Evolutionary conservation across 2,329 filamentous ascomycete species (phyloP), one percentile per base, ranked within the genome.

Genomic region (Pseudocercospora fuligena): DNA sequence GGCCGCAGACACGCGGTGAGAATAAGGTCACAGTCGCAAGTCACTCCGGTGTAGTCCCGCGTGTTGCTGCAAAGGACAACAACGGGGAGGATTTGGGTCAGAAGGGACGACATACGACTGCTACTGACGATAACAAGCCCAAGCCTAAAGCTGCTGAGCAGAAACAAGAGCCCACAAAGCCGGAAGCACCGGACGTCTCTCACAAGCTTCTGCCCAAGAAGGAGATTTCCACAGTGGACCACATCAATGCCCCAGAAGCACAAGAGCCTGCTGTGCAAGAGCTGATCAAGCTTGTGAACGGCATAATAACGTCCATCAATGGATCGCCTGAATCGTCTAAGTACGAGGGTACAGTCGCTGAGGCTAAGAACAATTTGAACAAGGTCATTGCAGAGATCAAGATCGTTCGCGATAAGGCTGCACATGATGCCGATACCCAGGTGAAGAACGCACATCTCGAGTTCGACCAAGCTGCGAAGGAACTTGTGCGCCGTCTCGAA

Each of bases 271-370:
- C 97, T 40, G 92, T 98, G 23, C 93, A 97, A 80, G 93, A 98
- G 75, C 85, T 99, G 5, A 93, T 97, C 66, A 94, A 92, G 82
- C 94, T 97, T 82, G 86, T 99, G 74, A 99, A 99, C 82, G 93
- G 97, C 79, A 90, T 99, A 74, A 97, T 99, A 77, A 89, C 92
- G 8, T 92, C 96, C 56, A 90, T 97, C 78, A 97, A 97, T 79
- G 91, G 92, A 65, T 94, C 97, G 78, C 88, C 90, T 68, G 88
- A 92, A 65, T 88, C 90, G 69, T 86, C 86, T 72, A 93, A 91
- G 79, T 97, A 95, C 81, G 89, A 88, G 61, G 86, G 87, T 2
- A 90, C 93, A 0, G 89, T 99, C 66, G 83, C 86, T 73, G 94
- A 95, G 83, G 94, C 94, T 69, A 98, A 97, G 85, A 84, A 86